Conservation (phyloP, 257 asterid species). For the Coffea canephora region DNA sequence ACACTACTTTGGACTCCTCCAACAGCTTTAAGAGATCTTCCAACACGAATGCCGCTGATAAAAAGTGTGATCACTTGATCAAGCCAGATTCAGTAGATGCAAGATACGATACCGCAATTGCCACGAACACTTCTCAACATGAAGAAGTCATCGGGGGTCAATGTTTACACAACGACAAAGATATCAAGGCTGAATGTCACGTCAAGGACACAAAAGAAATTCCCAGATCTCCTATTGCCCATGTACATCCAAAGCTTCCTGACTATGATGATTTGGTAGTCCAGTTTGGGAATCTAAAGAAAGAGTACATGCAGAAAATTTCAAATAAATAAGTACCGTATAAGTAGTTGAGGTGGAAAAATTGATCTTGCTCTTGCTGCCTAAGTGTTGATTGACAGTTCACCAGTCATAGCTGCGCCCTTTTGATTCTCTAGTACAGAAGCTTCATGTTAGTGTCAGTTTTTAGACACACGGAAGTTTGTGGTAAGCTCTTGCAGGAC, state of each 20-base stretch:
- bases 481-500: neutral
- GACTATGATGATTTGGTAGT: slow-evolving; percentile 23
- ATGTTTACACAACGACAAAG: neutral
- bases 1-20: neutral
- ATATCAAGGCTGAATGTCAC: neutral
- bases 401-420: neutral
- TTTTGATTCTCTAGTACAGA: neutral
- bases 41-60: neutral
- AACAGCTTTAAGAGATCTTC: slow-evolving; percentile 1
- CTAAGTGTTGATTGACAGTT: neutral
- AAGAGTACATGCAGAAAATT: slow-evolving; percentile 2
- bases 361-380: neutral
- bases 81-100: neutral
- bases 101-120: neutral
- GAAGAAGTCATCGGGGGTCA: neutral
- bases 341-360: neutral
- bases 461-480: neutral
- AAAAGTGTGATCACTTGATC: neutral
- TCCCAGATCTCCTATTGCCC: neutral
- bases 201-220: neutral
- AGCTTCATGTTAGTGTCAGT: neutral
- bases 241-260: slow-evolving; percentile 31
- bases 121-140: neutral
- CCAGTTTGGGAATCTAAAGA: slow-evolving; percentile 18
- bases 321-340: neutral